phyloP scores from a whole-genome alignment of 2,329 filamentous ascomycete species.

The Decorospora gaudefroyi region DNA sequence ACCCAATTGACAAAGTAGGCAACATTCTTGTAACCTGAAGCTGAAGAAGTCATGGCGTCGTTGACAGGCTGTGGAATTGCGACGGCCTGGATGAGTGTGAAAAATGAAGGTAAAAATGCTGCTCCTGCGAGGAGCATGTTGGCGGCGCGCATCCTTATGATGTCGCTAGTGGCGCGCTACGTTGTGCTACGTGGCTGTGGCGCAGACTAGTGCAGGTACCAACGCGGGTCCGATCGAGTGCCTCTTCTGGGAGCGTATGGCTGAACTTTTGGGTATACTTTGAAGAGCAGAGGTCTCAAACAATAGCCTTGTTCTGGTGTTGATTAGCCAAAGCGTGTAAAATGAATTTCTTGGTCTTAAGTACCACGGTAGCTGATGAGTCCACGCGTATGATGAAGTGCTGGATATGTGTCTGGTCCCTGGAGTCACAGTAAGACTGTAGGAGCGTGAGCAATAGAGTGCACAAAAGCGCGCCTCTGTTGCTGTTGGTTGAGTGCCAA shows the following conservation, averaged over 20 bases:
- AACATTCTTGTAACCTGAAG: constrained; percentile 44
- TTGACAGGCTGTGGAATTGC: constrained; percentile 27
- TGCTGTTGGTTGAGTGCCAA: constrained; percentile 11
- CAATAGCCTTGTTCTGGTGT: no score
- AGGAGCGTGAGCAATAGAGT: no score
- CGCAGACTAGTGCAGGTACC: constrained; percentile 27
- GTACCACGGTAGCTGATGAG: no score
- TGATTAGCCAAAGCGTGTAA: no score
- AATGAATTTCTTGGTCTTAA: no score
- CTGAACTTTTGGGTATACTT: no score
- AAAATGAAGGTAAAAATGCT: constrained; percentile 28
- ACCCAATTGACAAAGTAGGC: constrained; percentile 50
- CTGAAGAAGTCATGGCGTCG: constrained; percentile 18
- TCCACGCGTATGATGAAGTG: no score
- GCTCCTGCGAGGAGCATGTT: constrained; percentile 32
- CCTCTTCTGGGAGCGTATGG: no score
- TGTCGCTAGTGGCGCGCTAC: constrained; percentile 30
- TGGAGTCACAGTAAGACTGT: no score
- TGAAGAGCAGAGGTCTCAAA: no score
- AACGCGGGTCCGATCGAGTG: constrained; percentile 15
- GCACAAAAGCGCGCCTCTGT: no score
- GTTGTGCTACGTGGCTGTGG: constrained; percentile 30
- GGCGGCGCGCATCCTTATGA: constrained; percentile 26
- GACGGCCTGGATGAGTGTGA: constrained; percentile 23
- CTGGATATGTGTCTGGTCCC: no score